Base-by-base conservation (phyloP, 2,329 filamentous ascomycete genomes). In the Ceratocystiopsis brevicomis region DNA sequence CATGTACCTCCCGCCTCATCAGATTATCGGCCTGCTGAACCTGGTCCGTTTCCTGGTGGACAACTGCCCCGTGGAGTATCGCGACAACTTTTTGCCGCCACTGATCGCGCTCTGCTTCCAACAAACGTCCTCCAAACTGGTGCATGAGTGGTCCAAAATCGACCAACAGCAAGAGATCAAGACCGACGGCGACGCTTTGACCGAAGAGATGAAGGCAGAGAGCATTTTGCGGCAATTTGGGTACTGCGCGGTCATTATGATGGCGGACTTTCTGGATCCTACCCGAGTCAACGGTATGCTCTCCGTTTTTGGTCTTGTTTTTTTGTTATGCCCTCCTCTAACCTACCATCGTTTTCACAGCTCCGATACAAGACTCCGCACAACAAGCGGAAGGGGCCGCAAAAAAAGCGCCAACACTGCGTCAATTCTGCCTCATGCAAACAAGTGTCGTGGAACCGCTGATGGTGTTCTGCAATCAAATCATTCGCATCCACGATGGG, bases 131-230 rank as follows among this genome's bases (percentile, higher is more conserved):
- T 66, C 69, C 37, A 96, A 96, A 61, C 82, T 96, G 49, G 81
- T 76, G 33, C 68, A 72, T 0, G 88, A 96, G 57, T 98, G 90
- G 90, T 74, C 79, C 48, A 74, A 75, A 50, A 75, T 95, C 45
- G 73, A 78, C 55, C 63, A 70, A 49, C 64, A 74, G 49, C 71
- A 81, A 51, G 65, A 63, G 17, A 64, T 76, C 13, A 70, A 72
- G 37, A 71, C 78, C 1, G 78, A 78, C 4, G 78, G 78, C 17
- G 84, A 87, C 44, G 82, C 83, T 47, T 64, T 98, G 43, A 83
- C 82, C 1, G 86, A 95, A 51, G 90, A 98, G 62, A 98, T 98
- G 90, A 94, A 95, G 61, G 79, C 84, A 8, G 90, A 98, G 59
- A 96, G 88, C 55, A 92, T 98, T 30, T 65, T 98, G 39, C 76